Conservation (phyloP, 2,329 filamentous ascomycete genomes). For the Blastomyces parvus region DNA sequence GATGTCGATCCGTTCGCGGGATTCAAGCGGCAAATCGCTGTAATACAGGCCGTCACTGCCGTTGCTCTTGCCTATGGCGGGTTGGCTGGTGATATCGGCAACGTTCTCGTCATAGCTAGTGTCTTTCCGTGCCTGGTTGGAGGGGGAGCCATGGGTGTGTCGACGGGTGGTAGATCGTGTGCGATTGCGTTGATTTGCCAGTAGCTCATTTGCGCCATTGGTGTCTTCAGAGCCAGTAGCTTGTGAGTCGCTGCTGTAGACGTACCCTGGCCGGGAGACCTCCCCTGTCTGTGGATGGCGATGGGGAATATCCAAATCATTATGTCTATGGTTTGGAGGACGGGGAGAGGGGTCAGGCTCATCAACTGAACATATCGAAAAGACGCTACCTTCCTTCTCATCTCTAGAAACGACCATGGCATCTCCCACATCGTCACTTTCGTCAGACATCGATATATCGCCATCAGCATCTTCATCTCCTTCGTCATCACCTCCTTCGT, state of each 20-base stretch:
- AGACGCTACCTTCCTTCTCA: background rate
- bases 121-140: background rate
- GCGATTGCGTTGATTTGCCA: background rate
- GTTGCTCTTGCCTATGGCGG: background rate
- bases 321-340: too few species aligned
- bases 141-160: background rate
- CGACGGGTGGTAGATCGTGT: background rate
- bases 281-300: background rate
- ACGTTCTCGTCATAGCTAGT: background rate
- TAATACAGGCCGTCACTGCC: background rate
- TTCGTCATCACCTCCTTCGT: background rate
- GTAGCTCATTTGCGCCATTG: background rate
- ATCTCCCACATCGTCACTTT: background rate
- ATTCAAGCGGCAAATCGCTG: constrained; percentile 1
- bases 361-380: background rate
- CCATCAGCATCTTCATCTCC: background rate
- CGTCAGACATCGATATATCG: background rate
- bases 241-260: background rate
- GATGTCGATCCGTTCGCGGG: constrained; percentile 8
- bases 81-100: background rate
- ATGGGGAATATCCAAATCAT: background rate
- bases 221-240: background rate
- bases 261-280: background rate
- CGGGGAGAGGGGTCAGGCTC: background rate
- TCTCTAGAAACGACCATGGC: background rate